Evolutionary conservation across 139 green algal species (phyloP), one percentile per base, ranked within the genome.

Genomic region (Tetraselmis chui): DNA sequence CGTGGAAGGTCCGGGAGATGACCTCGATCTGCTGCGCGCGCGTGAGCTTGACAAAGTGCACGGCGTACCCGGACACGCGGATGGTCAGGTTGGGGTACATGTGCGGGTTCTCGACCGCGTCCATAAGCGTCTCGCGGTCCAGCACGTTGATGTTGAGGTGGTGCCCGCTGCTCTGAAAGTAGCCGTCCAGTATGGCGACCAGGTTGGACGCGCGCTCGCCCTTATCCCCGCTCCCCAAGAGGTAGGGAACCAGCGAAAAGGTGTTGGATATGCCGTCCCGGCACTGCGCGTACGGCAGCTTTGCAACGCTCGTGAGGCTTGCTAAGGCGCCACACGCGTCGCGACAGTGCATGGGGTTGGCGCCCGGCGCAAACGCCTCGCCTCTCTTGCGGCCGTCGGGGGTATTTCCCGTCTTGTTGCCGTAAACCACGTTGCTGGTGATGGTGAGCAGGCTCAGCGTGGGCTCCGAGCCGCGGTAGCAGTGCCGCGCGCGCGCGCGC

Each of bases 61-160:
- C 92, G 2, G 92, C 91, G 79, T 95, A 94, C 45, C 91, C 92
- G 2, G 79, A 89, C 28, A 95, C 92, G 28, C 92, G 88, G 85
- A 95, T 93, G 59, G 91, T 95, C 0, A 95, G 88, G 82, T 91
- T 89, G 78, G 91, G 92, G 84, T 94, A 91, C 76, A 83, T 82
- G 28, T 85, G 76, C 23, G 91, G 91, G 88, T 95, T 89, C 83
- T 93, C 87, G 80, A 94, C 87, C 1, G 92, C 92, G 80, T 95
- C 92, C 79, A 90, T 79, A 59, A 95, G 86, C 86, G 87, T 92
- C 79, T 90, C 86, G 0, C 89, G 85, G 27, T 79, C 76, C n/a
- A 94, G 81, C 76, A 93, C 91, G 79, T 95, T 95, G 45, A 95
- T 85, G 82, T 94, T 95, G 75, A 95, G 86, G 83, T 95, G 92